Evolutionary conservation across 2,329 filamentous ascomycete species (phyloP).

Genomic region (Scedosporium aurantiacum): DNA sequence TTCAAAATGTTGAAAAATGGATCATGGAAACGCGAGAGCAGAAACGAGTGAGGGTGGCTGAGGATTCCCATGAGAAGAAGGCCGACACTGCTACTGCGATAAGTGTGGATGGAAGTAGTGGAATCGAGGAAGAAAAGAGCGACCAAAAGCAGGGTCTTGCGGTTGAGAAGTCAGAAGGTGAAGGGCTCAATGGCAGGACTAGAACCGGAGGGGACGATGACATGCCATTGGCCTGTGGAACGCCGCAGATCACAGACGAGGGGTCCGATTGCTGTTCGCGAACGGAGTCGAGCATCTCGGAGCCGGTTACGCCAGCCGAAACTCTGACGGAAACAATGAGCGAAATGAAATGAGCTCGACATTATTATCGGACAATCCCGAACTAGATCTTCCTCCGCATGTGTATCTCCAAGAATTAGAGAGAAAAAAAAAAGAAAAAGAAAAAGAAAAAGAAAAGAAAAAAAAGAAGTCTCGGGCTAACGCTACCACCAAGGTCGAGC

Average conservation of each 20-base stretch:
- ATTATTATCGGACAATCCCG: too few relatives aligned
- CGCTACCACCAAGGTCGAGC: too few relatives aligned
- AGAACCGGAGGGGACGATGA: neutral
- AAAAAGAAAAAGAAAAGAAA: too few relatives aligned
- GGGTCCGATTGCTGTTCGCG: neutral
- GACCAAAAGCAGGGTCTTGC: too few relatives aligned
- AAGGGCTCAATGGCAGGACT: neutral
- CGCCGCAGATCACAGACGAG: constrained; percentile 14
- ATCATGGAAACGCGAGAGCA: constrained; percentile 33
- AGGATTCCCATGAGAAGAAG: constrained; percentile 16
- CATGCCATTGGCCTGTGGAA: neutral
- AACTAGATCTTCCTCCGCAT: too few relatives aligned
- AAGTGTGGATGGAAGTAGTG: too few relatives aligned
- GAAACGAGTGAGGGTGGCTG: constrained; percentile 21
- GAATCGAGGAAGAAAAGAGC: too few relatives aligned
- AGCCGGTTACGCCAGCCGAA: neutral
- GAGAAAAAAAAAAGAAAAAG: too few relatives aligned
- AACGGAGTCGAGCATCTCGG: neutral
- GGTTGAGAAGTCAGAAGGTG: neutral
- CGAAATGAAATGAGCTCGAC: too few relatives aligned
- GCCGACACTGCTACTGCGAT: neutral
- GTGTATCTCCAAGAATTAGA: too few relatives aligned
- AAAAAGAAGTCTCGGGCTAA: too few relatives aligned
- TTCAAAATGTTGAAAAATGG: constrained; percentile 37
- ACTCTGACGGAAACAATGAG: too few relatives aligned